Evolutionary conservation across 179 eudicot genomes (phyloP), one percentile per base, ranked within the genome.

Genomic region (Vitellaria paradoxa): DNA sequence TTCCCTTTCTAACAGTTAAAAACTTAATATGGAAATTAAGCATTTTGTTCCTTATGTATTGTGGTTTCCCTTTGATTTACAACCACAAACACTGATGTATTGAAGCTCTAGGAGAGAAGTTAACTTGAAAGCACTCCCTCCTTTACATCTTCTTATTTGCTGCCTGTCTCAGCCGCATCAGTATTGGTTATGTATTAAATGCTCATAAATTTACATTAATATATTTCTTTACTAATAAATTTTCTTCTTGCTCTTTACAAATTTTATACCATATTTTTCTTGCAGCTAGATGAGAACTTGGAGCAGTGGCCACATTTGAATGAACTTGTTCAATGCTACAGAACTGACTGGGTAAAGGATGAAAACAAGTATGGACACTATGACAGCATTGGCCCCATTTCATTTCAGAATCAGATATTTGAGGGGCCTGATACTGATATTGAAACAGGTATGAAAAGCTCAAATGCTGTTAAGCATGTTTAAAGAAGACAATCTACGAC

Each of bases 341-440:
- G 82, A 78, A 86, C 97, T 84, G 99, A 93, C 66, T 96, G 98
- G 98, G 86, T 93, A 55, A 96, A 93, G 88, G 97, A 93, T 85
- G 99, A 92, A 57, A 86, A 81, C 79, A 96, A 96, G 83, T 96
- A 96, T 84, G 99, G 99, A 57, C 94, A 87, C 74, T 96, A 96
- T 83, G 99, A 96, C 64, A 90, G 93, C 84, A 80, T 91, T 77
- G 88, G 92, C 62, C 86, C 92, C 4, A 71, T 84, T 64, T 81
- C 87, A 37, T 96, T 91, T 82, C 91, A 87, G 72, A 96, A 83
- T 87, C 99, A 96, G 85, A 88, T 92, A 73, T 96, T 89, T 84
- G 99, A 96, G 83, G 98, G 98, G 76, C 97, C 99, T 83, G 98
- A 96, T 81, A 96, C 99, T 64, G 99, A 96, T 83, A 88, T 92